Evolutionary conservation across 768 basidiomycete species (phyloP), one percentile per base, ranked within the genome.

Genomic region (Amanita thiersii): DNA sequence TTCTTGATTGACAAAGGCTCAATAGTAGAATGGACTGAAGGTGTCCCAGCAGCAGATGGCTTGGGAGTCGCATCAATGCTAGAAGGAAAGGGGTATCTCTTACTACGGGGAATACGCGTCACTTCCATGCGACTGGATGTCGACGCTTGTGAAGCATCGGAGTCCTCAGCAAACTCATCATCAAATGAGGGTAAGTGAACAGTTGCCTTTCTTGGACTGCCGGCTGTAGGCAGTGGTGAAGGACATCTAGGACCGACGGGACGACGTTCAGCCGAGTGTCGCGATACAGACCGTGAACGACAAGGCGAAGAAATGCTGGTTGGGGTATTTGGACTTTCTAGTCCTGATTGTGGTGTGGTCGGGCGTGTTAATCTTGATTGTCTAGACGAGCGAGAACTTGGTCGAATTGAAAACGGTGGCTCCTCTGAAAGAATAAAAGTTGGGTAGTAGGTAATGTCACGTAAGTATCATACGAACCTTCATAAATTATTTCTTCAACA

Each of bases 1-100:
- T 91, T 89, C 69, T 81, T 87, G 58, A 91, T 90, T 2, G 81
- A 84, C 45, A 91, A 64, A 5, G 87, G 87, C 52, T 86, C 86
- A 15, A 89, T 70, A 18, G 61, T 63, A 25, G 63, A 67, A 23
- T 69, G 59, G 18, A 63, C 60, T 43, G 63, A 51, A 19, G 68
- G 49, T 18, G 53, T 43, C 36, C 57, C 52, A 28, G 52, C 57
- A 24, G 54, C 47, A 46, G 54, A 43, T 15, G 65, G 54, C 50
- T 70, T 78, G 6, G 81, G 78, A 0, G 73, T 77, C 19, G 65
- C 55, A 20, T 82, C 79, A 9, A 57, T 60, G 52, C 76, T 65
- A 15, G 68, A 65, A 1, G 70, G 70, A 40, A 72, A 69, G 48
- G 79, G 70, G 53, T 81, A 81, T 28, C 84, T 77, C 55, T 72